Base-by-base conservation (phyloP, 352 stramenopile genomes). In the Pythium aquatile region DNA sequence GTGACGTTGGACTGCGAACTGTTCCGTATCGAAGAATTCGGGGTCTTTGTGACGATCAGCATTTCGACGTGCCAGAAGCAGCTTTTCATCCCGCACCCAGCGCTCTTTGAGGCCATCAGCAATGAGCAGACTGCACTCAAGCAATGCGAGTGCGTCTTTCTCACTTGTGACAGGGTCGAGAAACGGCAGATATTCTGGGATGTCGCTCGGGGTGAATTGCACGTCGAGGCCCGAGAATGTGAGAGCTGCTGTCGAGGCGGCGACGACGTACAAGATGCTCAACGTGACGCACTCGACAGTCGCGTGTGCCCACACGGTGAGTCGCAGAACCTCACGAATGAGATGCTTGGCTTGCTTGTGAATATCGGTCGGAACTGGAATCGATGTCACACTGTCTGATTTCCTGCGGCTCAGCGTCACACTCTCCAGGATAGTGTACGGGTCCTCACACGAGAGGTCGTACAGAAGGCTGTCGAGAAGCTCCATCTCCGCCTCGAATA, bases 381-480 rank as follows among this genome's bases (percentile, higher is more conserved):
- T 30, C n/a, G 54, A 44, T 3, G 11, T 26, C 26, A 29, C 46
- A 39, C 2, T 10, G 39, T 56, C 8, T 29, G 52, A 16, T 17
- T 55, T 79, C 65, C 87, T 87, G 37, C 68, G 58, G 3, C 61
- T 70, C 3, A 70, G 76, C 33, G 79, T 87, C 16, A 93, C 56
- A n/a, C 76, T 46, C n/a, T 93, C 84, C n/a, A 94, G 64, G 32
- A 94, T 58, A 14, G 69, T 66, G 44, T 93, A 94, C 17, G 78
- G 78, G 47, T 96, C 78, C 66, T 86, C 79, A 5, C 75, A 79
- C 11, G 78, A 86, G 14, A 96, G 40, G 47, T 96, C 87, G 58
- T 85, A 96, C 10, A 80, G 83, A 35, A 94, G 46, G 20, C 83
- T 81, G 63, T 96, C 87, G 11, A 96, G 65, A 8, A 96, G 30